A percentile compares a stretch with the other conserved stretches of the same genome.
Conservation (phyloP, 2,329 filamentous ascomycete species). For the Cladosporium sp. region DNA sequence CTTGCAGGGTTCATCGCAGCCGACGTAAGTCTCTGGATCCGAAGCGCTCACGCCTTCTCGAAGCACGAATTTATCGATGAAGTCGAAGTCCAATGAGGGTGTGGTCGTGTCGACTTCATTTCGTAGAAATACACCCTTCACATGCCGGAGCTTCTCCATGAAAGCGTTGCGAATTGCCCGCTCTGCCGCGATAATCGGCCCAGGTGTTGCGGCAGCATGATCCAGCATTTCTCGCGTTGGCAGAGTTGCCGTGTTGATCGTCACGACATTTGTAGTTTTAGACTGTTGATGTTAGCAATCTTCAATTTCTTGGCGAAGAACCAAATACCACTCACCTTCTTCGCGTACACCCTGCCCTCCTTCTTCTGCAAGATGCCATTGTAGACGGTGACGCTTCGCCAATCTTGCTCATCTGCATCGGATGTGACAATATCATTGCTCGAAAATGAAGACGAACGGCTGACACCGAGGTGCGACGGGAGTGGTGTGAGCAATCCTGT, state of each 20-base stretch:
- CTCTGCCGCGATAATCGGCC: conserved; percentile 27
- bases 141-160: conserved; percentile 23
- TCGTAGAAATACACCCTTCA: conserved; percentile 27
- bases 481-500: conserved; percentile 19
- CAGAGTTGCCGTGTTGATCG: conserved; percentile 28
- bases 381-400: conserved; percentile 26
- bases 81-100: conserved; percentile 59
- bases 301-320: neutral
- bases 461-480: neutral
- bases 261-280: conserved; percentile 15
- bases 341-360: conserved; percentile 32
- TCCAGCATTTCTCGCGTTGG: conserved; percentile 33
- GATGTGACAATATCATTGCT: neutral
- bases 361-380: conserved; percentile 36
- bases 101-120: conserved; percentile 54
- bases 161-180: conserved; percentile 35
- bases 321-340: conserved; percentile 24
- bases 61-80: conserved; percentile 59
- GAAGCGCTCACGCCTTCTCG: conserved; percentile 54
- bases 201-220: conserved; percentile 22
- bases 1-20: conserved; percentile 56
- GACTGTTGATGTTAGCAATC: conserved; percentile 14
- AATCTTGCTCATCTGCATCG: conserved; percentile 1
- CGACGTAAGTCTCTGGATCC: conserved; percentile 54
- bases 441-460: conserved; percentile 7